Base-by-base conservation (phyloP, 2,329 filamentous ascomycete species). In the Chaetomiaceae sp. region DNA sequence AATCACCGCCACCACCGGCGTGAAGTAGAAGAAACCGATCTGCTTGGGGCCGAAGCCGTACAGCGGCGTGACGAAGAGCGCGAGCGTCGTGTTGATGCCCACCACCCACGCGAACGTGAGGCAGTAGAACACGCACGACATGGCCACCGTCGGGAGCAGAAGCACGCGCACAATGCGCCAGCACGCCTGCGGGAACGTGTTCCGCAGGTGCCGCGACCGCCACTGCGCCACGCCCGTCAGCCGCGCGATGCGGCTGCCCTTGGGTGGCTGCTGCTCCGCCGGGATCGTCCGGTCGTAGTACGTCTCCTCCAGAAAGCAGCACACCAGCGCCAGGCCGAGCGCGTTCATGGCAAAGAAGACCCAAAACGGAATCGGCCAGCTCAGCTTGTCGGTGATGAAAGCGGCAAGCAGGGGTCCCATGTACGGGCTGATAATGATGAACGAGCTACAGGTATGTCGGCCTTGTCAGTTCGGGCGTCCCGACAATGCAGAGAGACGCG, bases 11-110 rank as follows among this genome's bases (percentile, higher is more conserved):
- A 79, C 68, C 20, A 81, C 68, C 3, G 74, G 74, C 0, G 75
- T 73, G 58, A 81, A 79, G 62, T 81, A 80, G 56, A 81, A 77
- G 60, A 60, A 70, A 55, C 73, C 76, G 38, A 78, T 72, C 42
- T 72, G 66, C 37, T 68, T 68, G 0, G 69, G 65, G 0, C 68
- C 70, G 56, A 78, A 76, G 10, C 67, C 65, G 55, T 79, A 78
- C 3, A 74, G 59, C 0, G 70, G 69, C 1, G 65, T 64, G 3
- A 79, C 62, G 47, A 78, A 72, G 17, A 78, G 74, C 36, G 72
- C 65, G 1, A 77, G 63, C 0, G 75, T 78, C 1, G 74, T 77
- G 56, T 79, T 79, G 59, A 79, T 74, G 6, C 74, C 75, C 18
- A 78, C 70, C 1, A 69, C 70, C 71, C 71, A 75, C 0, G 70